A percentile compares a stretch with the other conserved stretches of the same genome.
phyloP scores from a whole-genome alignment of 83 land plant genomes.

The Picea engelmannii region DNA sequence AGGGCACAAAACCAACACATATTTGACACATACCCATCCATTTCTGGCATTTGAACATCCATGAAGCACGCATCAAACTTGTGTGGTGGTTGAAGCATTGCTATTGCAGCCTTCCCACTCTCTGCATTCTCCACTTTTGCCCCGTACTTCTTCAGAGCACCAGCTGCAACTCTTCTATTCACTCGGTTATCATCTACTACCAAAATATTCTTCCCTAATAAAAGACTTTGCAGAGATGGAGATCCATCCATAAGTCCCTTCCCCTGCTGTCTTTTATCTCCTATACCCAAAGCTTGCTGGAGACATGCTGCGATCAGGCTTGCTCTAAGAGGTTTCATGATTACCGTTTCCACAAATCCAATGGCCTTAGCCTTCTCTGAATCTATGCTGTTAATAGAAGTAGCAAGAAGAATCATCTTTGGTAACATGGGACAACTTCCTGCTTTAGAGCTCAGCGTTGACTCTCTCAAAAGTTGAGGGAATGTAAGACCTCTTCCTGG shows the following conservation, averaged over 20 bases:
- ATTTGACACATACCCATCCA: conserved; percentile 81
- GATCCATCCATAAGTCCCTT: conserved; percentile 25
- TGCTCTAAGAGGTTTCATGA: conserved; percentile 79
- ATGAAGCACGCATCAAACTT: conserved; percentile 95
- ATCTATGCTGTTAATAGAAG: conserved; percentile 31
- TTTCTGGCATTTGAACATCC: conserved; percentile 99
- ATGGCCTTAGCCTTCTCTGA: conserved; percentile 23
- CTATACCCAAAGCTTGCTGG: conserved; percentile 58
- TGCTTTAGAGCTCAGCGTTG: conserved; percentile 6
- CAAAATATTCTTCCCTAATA: conserved; percentile 68
- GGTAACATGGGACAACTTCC: conserved; percentile 13
- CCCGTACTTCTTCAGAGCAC: conserved; percentile 91
- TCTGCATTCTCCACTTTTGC: conserved; percentile 74
- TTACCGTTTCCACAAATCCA: conserved; percentile 56
- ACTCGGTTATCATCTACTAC: conserved; percentile 92
- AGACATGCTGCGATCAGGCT: conserved; percentile 63
- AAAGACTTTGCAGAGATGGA: conserved; percentile 48
- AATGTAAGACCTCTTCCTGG: conserved; percentile 29
- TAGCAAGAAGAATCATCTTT: conserved; percentile 75
- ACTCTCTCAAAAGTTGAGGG: conserved; percentile 24
- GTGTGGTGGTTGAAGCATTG: conserved; percentile 84
- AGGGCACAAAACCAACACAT: conserved; percentile 4
- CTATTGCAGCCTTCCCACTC: conserved; percentile 75
- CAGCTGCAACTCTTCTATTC: conserved; percentile 85
- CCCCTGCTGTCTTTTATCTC: conserved; percentile 29